A percentile compares a stretch with the other conserved stretches of the same genome.
These are phyloP conservation scores for Clavispora phyllophila DNA, from an alignment of 805 yeast species.

Conservation along the genomic window DNA sequence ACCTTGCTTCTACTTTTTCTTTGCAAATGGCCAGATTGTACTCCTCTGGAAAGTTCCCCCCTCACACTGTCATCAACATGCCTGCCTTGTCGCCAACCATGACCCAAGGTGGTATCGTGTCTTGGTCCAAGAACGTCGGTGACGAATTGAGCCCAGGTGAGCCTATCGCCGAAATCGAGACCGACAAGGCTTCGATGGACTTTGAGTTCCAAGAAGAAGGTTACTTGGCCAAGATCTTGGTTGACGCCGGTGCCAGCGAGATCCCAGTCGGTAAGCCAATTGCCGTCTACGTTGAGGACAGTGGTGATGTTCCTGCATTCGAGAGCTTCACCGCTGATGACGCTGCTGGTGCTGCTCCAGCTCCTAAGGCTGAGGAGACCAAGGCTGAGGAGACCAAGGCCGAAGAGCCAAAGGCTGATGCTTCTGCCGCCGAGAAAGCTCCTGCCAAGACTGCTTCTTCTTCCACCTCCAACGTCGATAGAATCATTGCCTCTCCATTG, in stretches of 20 bases:
- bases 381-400: constrained; percentile 14
- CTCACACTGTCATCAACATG: constrained; percentile 89
- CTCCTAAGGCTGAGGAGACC: constrained; percentile 34
- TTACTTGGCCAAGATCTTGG: constrained; percentile 77
- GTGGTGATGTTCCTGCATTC: constrained; percentile 81
- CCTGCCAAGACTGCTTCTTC: constrained; percentile 21
- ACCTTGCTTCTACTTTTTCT: constrained; percentile 15
- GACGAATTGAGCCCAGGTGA: constrained; percentile 89
- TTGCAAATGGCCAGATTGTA: constrained; percentile 36
- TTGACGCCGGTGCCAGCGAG: constrained; percentile 83
- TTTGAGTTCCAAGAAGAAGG: constrained; percentile 98
- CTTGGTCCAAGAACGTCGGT: constrained; percentile 88
- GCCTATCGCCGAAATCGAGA: constrained; percentile 92
- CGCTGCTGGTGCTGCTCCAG: constrained; percentile 55
- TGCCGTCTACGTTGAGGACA: constrained; percentile 92
- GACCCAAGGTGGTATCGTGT: constrained; percentile 91
- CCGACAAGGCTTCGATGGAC: constrained; percentile 98
- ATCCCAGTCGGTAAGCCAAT: constrained; percentile 93
- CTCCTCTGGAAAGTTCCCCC: constrained; percentile 55
- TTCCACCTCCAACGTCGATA: constrained; percentile 44
- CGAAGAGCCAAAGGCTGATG: constrained; percentile 25
- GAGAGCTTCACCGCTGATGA: constrained; percentile 79
- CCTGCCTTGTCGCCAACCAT: constrained; percentile 99
- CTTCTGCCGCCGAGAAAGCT: constrained; percentile 24
- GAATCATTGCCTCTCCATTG: constrained; percentile 90